Conservation (phyloP, 176 grass and related monocot species). For the Ensete glaucum region DNA sequence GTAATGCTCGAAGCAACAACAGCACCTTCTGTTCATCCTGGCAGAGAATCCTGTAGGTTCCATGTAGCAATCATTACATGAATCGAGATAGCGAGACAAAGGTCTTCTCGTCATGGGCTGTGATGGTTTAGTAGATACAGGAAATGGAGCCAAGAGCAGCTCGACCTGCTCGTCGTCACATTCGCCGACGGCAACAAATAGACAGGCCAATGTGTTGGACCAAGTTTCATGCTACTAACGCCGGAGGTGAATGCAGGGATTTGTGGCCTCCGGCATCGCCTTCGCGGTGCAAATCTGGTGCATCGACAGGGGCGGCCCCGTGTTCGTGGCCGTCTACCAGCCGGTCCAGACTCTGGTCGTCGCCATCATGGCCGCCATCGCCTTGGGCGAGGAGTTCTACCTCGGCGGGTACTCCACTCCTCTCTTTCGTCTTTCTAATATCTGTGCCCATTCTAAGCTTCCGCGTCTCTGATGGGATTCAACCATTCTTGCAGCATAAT, state of each 20-base stretch:
- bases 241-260: constrained; percentile 44
- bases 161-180: no score
- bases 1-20: background rate
- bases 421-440: background rate
- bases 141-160: background rate
- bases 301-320: constrained; percentile 83
- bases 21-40: background rate
- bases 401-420: constrained; percentile 49
- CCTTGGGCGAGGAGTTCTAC: constrained; percentile 79
- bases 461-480: background rate
- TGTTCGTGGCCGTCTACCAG: constrained; percentile 97
- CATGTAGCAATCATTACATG: background rate
- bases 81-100: background rate
- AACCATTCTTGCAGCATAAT: constrained; percentile 40
- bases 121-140: background rate
- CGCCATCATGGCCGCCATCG: constrained; percentile 76
- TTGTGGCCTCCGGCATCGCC: constrained; percentile 86
- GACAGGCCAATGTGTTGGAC: background rate
- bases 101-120: background rate
- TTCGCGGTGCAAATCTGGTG: constrained; percentile 99
- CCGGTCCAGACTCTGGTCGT: constrained; percentile 94
- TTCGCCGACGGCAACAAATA: no score
- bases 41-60: background rate
- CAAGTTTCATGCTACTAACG: background rate
- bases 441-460: background rate